Percentiles rank a stretch among this genome's conserved stretches.
Evolutionary conservation across 1,284 basidiomycete genomes (phyloP).

Genomic region (Fomitopsis schrenkii): DNA sequence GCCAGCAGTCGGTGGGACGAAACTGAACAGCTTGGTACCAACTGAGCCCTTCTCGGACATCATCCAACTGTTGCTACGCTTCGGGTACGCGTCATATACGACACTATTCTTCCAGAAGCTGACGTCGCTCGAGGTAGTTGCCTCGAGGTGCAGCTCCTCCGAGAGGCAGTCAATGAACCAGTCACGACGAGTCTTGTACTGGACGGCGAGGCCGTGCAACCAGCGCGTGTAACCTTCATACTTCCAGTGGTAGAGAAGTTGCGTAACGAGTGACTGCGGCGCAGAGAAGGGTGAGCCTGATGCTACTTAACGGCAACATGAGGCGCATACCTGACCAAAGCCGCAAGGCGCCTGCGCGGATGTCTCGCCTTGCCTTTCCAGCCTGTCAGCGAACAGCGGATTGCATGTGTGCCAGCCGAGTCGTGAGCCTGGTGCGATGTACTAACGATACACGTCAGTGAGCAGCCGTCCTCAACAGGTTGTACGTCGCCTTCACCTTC

Average conservation of each 20-base stretch:
- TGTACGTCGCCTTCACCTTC: conserved; percentile 44
- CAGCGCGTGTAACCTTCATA: conserved; percentile 73
- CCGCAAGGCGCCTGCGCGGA: conserved; percentile 73
- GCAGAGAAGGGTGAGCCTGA: neutral
- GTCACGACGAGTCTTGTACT: conserved; percentile 58
- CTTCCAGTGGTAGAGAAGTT: conserved; percentile 65
- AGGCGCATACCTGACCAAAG: conserved; percentile 50
- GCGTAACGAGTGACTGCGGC: conserved; percentile 51
- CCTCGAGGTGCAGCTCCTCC: conserved; percentile 47
- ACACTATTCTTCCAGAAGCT: conserved; percentile 36
- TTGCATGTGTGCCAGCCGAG: conserved; percentile 80
- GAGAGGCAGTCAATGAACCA: conserved; percentile 53
- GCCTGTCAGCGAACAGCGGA: conserved; percentile 65
- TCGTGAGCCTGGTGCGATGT: conserved; percentile 73
- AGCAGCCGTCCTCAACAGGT: neutral
- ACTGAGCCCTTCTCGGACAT: conserved; percentile 39
- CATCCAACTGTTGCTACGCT: conserved; percentile 20
- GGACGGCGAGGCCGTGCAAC: conserved; percentile 59
- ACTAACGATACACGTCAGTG: conserved; percentile 30
- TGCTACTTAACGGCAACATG: neutral
- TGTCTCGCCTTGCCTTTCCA: conserved; percentile 74
- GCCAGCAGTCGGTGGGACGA: conserved; percentile 67
- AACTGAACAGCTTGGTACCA: conserved; percentile 48
- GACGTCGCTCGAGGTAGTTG: conserved; percentile 21
- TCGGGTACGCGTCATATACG: conserved; percentile 40